These are phyloP conservation scores for Eurotiales sp. DNA, from an alignment of 2,329 filamentous ascomycete species.

Conservation along the genomic window DNA sequence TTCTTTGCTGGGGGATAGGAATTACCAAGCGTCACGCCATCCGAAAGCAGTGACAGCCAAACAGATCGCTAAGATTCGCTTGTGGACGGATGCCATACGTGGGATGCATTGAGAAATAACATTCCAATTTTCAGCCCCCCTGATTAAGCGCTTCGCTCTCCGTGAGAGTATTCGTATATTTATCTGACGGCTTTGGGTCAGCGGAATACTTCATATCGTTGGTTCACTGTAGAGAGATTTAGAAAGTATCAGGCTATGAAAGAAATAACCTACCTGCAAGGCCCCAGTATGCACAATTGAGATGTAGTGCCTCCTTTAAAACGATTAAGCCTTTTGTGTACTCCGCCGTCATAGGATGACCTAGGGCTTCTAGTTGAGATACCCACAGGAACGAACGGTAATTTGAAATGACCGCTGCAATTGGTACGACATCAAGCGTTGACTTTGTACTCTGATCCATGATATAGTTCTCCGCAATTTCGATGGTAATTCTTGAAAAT, in stretches of 20 bases:
- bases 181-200: too few species aligned
- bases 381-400: slow-evolving; percentile 3
- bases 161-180: too few species aligned
- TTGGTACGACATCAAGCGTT: background rate
- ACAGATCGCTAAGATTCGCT: too few species aligned
- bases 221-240: too few species aligned
- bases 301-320: background rate
- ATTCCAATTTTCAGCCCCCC: too few species aligned
- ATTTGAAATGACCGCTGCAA: slow-evolving; percentile 4
- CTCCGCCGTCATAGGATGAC: background rate
- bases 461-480: slow-evolving; percentile 7
- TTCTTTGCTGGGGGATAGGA: too few species aligned
- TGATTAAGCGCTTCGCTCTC: too few species aligned
- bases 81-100: too few species aligned
- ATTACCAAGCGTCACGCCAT: too few species aligned
- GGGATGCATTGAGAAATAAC: too few species aligned
- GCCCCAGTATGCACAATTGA: background rate
- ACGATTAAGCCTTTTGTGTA: background rate
- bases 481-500: background rate
- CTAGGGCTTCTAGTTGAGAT: background rate
- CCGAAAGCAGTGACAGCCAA: background rate
- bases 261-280: slow-evolving; percentile 7
- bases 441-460: background rate
- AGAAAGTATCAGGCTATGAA: background rate
- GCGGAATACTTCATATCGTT: too few species aligned